A percentile compares a stretch with the other conserved stretches of the same genome.
Evolutionary conservation across 2,329 filamentous ascomycete species (phyloP).

Genomic region (Magnaporthiopsis poae): DNA sequence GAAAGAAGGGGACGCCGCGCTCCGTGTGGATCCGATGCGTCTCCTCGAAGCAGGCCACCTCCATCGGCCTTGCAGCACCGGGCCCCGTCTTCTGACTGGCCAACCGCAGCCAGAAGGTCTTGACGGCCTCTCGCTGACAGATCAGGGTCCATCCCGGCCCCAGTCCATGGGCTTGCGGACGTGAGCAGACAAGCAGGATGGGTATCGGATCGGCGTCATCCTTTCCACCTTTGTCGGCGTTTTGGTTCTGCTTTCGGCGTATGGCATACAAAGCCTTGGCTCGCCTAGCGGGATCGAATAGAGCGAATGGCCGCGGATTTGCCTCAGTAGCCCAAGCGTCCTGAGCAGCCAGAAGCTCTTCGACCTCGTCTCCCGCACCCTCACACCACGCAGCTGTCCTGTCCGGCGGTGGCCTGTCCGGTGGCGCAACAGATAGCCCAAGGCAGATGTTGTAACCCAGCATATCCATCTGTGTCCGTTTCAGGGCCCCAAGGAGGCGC

Average conservation of each 20-base stretch:
- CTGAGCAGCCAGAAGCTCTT: slow-evolving; percentile 4
- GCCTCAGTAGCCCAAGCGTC: slow-evolving; percentile 1
- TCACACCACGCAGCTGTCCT: not conserved
- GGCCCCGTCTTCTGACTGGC: not conserved
- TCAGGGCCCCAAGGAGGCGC: not conserved
- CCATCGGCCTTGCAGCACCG: not conserved
- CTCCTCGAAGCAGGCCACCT: slow-evolving; percentile 52
- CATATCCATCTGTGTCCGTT: not conserved
- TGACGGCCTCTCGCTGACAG: slow-evolving; percentile 3
- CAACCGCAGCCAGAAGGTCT: slow-evolving; percentile 2
- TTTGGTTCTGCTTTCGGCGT: not conserved
- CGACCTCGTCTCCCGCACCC: not conserved
- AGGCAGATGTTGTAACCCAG: not conserved
- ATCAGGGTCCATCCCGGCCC: slow-evolving; percentile 1
- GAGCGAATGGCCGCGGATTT: slow-evolving; percentile 1
- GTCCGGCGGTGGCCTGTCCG: not conserved
- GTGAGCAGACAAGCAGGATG: slow-evolving; percentile 1
- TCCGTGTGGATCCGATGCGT: slow-evolving; percentile 74
- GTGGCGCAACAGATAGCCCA: not conserved
- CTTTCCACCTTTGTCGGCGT: not conserved
- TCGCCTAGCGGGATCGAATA: not conserved
- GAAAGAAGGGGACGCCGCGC: slow-evolving; percentile 69
- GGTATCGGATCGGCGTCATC: not conserved
- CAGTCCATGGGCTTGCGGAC: not conserved
- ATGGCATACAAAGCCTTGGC: slow-evolving; percentile 1